Evolutionary conservation across 352 stramenopile genomes (phyloP).

Genomic region (Pythium scleroteichum): DNA sequence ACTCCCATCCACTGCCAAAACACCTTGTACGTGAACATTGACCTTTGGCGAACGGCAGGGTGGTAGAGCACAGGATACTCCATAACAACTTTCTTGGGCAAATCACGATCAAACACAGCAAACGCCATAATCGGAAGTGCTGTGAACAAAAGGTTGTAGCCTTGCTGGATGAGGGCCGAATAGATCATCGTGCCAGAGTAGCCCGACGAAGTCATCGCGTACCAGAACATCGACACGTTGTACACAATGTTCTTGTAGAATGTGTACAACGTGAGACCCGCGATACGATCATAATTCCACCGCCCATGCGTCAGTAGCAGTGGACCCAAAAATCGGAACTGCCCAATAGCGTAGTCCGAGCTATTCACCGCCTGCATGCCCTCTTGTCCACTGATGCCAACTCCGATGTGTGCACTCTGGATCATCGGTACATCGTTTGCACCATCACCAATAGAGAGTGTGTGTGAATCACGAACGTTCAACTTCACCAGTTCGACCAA

Average conservation of each 20-base stretch:
- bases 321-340: constrained; percentile 79
- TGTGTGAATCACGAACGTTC: constrained; percentile 82
- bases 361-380: constrained; percentile 95
- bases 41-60: constrained; percentile 46
- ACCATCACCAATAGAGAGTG: constrained; percentile 89
- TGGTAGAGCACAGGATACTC: constrained; percentile 75
- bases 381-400: constrained; percentile 97
- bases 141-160: constrained; percentile 97
- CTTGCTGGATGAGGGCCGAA: constrained; percentile 81
- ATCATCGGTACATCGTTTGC: constrained; percentile 93
- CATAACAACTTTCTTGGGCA: constrained; percentile 65
- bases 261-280: constrained; percentile 89
- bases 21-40: constrained; percentile 74
- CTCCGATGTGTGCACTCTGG: constrained; percentile 86
- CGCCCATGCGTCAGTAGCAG: constrained; percentile 81
- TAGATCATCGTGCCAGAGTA: constrained; percentile 92
- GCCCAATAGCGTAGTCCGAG: constrained; percentile 80
- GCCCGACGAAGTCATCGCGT: constrained; percentile 79
- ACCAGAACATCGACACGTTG: constrained; percentile 91
- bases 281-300: constrained; percentile 87
- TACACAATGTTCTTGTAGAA: constrained; percentile 94
- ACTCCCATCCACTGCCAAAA: constrained; percentile 88
- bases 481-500: constrained; percentile 95
- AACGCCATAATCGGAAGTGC: constrained; percentile 90
- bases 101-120: constrained; percentile 79